These are phyloP conservation scores for Pseudonitzschia pungens DNA, from an alignment of 108 stramenopile species.

Conservation along the genomic window DNA sequence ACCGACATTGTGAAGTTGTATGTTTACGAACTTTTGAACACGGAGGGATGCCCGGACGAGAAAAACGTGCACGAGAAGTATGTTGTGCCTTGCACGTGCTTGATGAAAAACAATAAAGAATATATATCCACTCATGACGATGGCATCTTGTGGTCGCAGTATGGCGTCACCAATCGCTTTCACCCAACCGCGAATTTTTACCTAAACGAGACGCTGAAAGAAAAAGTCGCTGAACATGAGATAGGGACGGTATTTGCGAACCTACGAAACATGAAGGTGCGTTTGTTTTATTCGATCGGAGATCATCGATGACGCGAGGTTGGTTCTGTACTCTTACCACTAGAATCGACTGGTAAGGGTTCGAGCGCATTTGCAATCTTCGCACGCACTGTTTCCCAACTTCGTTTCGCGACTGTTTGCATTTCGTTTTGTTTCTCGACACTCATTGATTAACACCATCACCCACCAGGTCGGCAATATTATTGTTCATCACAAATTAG, in stretches of 20 bases:
- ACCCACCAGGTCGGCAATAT: background rate
- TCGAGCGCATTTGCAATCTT: no score
- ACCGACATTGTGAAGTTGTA: slow-evolving; percentile 1
- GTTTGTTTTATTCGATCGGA: background rate
- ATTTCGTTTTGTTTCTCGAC: no score
- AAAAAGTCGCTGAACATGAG: no score
- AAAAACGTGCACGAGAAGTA: slow-evolving; percentile 5
- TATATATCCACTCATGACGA: background rate
- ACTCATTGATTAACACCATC: no score
- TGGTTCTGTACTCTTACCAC: no score
- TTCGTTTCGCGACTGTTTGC: no score
- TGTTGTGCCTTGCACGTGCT: slow-evolving; percentile 7
- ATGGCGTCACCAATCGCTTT: slow-evolving; percentile 4
- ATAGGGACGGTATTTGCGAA: background rate
- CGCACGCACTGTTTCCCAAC: no score
- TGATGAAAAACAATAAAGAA: background rate
- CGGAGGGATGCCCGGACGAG: background rate
- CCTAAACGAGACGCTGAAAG: background rate
- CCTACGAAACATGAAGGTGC: background rate
- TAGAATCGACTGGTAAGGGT: no score
- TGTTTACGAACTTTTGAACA: background rate
- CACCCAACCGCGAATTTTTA: slow-evolving; percentile 3
- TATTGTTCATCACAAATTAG: background rate
- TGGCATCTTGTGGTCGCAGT: background rate
- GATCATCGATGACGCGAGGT: no score